Base-by-base conservation (phyloP, 805 yeast species). In the Lipomyces chichibuensis region DNA sequence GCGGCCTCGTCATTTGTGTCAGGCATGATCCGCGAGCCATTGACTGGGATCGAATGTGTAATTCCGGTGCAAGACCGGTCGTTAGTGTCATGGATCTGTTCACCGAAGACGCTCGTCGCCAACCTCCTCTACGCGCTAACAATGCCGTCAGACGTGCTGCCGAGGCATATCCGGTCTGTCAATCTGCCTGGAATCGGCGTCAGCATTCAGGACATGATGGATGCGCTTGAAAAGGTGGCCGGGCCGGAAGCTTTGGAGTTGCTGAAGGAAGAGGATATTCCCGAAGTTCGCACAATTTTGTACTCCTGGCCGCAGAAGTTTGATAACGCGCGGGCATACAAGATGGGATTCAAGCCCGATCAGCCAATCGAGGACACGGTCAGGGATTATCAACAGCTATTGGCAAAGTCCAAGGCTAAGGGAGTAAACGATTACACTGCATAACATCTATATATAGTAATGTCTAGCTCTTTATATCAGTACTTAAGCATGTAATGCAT, bases 1-100 rank as follows among this genome's bases (percentile, higher is more conserved):
- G 75, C 74, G 14, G 71, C 74, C 3, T 72, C 74, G 11, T 69
- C 72, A 23, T 73, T 73, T 61, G 69, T 72, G n/a, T 71, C 74
- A 6, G 73, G 73, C 49, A 72, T 72, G 51, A 71, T 72, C 49
- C 61, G 74, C 11, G 75, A 72, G 57, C 75, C 75, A 23, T 57
- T 72, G 52, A 59, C 43, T 14, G 73, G 73, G 11, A 25, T 43
- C 17, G 60, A 59, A 49, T 70, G 72, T 20, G 61, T 57, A n/a
- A 60, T 72, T 43, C 74, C 75, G 4, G 71, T 72, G 25, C 27
- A 13, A 7, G 64, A 64, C 51, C 66, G 69, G 29, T 43, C 43
- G 39, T 63, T 72, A n/a, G 59, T 61, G 29, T 55, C 70, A 33
- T 72, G 73, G 72, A 35, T 72, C 20, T 70, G 71, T 27, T 65